Evolutionary conservation across 768 basidiomycete species (phyloP), one percentile per base, ranked within the genome.

Genomic region (Psilocybe cyanescens): DNA sequence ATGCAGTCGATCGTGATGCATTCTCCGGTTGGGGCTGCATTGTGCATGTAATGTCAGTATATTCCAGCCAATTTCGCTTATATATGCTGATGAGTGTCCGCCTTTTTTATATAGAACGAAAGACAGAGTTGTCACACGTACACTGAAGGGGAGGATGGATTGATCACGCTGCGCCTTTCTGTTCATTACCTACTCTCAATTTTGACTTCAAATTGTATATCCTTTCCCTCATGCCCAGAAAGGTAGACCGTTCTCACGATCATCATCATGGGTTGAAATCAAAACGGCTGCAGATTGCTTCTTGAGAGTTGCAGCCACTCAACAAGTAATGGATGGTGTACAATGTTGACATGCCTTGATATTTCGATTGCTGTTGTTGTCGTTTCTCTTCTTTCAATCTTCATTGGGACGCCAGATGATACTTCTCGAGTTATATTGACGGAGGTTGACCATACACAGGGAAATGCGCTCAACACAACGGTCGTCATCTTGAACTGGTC

Each of bases 1-100:
- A 96, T 69, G 92, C 95, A 4, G 90, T 98, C 35, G 97, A 99
- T 72, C 85, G 97, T 50, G 97, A 99, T 76, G 95, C 97, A 19
- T 94, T 87, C 74, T 97, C 95, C 57, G 97, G 97, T 61, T 98
- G 95, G 95, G 97, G 97, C 46, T 94, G 89, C 39, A 76, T 97
- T 57, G 97, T 99, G 41, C 92, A 98, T 81, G 81, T 99, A 59
- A 92, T 99, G 95, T 97, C 74, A 83, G 94, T 58, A 30, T 4
- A 14, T n/a, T 37, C 47, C 79, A 16, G 59, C 59, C 44, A 14
- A 14, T 60, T 7, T 62, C 47, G 48, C 45, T 54, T 17, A 17
- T 53, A 29, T 30, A 4, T 33, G 39, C 31, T 61, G 19, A 29
- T 35, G 33, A 6, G 33, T 11, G 33, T 35, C 11, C n/a, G 3